Base-by-base conservation (phyloP, 176 grass and related monocot genomes). In the Urochloa ruziziensis region DNA sequence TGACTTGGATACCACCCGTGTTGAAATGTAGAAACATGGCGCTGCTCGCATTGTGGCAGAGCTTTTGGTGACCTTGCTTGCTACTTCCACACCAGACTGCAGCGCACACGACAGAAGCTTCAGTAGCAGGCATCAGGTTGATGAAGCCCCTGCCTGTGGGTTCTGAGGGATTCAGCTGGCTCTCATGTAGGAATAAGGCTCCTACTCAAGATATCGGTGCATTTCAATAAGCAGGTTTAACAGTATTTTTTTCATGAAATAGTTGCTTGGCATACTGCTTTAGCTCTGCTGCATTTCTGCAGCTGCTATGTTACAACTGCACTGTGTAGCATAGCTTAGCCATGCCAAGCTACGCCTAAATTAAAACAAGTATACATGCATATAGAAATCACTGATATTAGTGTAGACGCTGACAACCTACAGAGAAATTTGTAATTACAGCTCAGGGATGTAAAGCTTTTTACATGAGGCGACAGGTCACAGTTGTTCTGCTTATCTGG, bases 401-500 rank as follows among this genome's bases (percentile, higher is more conserved):
- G 63, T 91, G 83, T 87, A 95, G 86, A 82, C 40, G 35, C 86
- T 95, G 83, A 85, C 87, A 80, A 72, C 62, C 73, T 68, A 90
- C 68, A 57, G 64, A 80, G 79, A 82, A 89, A 89, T 82, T 74
- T 75, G 80, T 89, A 89, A 74, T 82, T 65, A 62, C 46, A 85
- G 81, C 84, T 76, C 88, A 79, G 80, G 76, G 68, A 89, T 92
- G 91, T 93, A 97, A 93, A 93, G 91, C 84, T 67, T 91, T 74
- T 74, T 80, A 76, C 72, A 83, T 76, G 81, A 86, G 56, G 75
- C 59, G 80, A 87, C 75, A 89, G 82, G 67, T 65, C 73, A 76
- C 40, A 27, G 30, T 82, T 84, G 33, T 53, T 62, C 73, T 73
- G 56, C 84, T 86, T 72, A 1, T 39, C 74, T 85, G 52, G 7